A percentile compares a stretch with the other conserved stretches of the same genome.
Evolutionary conservation across 257 asterid genomes (phyloP).

Genomic region (Ligustrum vulgare): DNA sequence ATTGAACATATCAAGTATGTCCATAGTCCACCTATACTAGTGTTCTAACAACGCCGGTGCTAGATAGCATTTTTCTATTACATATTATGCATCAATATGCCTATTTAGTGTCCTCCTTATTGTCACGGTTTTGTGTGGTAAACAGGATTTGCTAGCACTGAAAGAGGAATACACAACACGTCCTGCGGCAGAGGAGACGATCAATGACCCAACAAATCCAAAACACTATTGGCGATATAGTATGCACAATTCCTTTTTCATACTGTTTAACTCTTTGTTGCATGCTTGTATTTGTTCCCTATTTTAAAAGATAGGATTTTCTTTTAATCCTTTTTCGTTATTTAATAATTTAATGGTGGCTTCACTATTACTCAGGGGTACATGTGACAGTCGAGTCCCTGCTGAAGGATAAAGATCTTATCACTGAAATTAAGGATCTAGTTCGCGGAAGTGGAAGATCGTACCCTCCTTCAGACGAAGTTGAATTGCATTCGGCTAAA

Average conservation of each 20-base stretch:
- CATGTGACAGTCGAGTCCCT: conserved; percentile 85
- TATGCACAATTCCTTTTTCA: conserved; percentile 34
- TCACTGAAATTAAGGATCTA: conserved; percentile 58
- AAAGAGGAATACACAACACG: conserved; percentile 81
- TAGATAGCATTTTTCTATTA: no score
- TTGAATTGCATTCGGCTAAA: conserved; percentile 25
- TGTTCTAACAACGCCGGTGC: no score
- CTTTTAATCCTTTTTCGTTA: neutral
- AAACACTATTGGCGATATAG: conserved; percentile 96
- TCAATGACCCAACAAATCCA: conserved; percentile 95
- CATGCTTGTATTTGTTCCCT: neutral
- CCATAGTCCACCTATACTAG: no score
- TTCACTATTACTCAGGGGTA: conserved; percentile 47
- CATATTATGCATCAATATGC: neutral
- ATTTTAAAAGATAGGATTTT: neutral
- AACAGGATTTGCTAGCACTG: conserved; percentile 86
- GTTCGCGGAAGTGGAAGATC: conserved; percentile 75
- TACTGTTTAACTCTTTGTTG: neutral
- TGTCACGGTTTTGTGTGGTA: neutral
- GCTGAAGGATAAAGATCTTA: conserved; percentile 69
- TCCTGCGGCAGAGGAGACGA: conserved; percentile 90
- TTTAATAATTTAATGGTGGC: neutral
- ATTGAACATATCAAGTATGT: no score
- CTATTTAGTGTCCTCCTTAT: neutral
- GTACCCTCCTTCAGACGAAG: conserved; percentile 49